Evolutionary conservation across 1,139 yeast genomes (phyloP), one percentile per base, ranked within the genome.

Genomic region (Blastobotrys persicus): DNA sequence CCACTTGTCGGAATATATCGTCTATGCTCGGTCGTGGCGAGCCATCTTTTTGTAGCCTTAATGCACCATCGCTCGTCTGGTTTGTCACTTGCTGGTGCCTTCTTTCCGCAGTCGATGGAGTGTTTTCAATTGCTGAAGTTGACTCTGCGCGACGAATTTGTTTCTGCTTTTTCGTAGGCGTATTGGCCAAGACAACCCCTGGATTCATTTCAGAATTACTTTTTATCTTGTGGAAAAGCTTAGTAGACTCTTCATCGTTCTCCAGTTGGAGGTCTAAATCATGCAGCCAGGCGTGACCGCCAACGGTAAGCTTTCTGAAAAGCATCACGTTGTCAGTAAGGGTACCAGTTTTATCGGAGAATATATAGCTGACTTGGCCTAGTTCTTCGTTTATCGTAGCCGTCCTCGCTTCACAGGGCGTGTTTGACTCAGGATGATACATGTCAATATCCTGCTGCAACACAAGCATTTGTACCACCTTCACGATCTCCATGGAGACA

Each of bases 341-440:
- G 0, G 98, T 94, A 11, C 99, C 99, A 0, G 98, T 94, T 67
- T 94, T 94, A 67, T 94, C 99, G 56, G 96, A 87, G 66, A 94
- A 94, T 3, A 94, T 78, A 62, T 91, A 91, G 47, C 95, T 84
- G 0, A 94, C 98, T 65, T 94, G 99, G 2, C 99, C 99, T 59
- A 94, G 73, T 67, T 94, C 98, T 65, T 94, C 99, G 57, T 92
- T 77, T 58, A 92, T 89, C 0, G 98, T 88, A 0, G 98, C 96
- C 0, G 98, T 91, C 61, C 91, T 84, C 0, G 96, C 95, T 61
- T 87, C 96, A 42, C 96, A 94, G 0, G 96, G 96, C 0, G 96
- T 92, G 61, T 92, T 81, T 3, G 89, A 77, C 39, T 80, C 85
- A 16, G 73, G 77, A 64, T 92, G 89, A 62, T 92, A 94, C 96